Percentiles rank a stretch among this genome's conserved stretches.
phyloP scores from a whole-genome alignment of 306 rosid species.

The Sicyos edulis region DNA sequence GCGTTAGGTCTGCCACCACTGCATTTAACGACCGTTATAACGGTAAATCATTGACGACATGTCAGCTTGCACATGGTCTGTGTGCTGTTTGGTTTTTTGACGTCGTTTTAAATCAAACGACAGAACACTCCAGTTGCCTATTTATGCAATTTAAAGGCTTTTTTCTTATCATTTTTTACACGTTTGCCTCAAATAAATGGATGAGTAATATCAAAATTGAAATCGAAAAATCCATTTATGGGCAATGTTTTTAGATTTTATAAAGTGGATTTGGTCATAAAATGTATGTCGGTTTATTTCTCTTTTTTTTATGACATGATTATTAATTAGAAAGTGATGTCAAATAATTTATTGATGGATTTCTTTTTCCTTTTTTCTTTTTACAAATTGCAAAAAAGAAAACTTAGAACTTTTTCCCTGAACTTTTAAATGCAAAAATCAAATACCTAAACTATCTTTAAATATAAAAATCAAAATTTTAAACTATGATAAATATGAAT shows the following conservation, averaged over 20 bases:
- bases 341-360: not conserved
- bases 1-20: slow-evolving; percentile 19
- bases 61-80: slow-evolving; percentile 4
- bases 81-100: not conserved
- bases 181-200: not conserved
- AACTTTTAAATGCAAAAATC: no score
- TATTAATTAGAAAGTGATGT: not conserved
- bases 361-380: no score
- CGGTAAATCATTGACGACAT: slow-evolving; percentile 14
- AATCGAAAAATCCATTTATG: not conserved
- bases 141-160: not conserved
- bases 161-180: not conserved
- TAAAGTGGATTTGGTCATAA: not conserved
- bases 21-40: slow-evolving; percentile 29
- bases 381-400: no score
- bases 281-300: not conserved
- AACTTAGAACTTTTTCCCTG: no score
- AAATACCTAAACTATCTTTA: no score
- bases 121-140: no score
- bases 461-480: no score
- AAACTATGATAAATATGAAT: no score
- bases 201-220: no score
- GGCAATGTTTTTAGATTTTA: not conserved
- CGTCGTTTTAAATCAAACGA: slow-evolving; percentile 15
- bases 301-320: not conserved